phyloP scores from a whole-genome alignment of 2,329 filamentous ascomycete genomes.

The Xylaria sp. region DNA sequence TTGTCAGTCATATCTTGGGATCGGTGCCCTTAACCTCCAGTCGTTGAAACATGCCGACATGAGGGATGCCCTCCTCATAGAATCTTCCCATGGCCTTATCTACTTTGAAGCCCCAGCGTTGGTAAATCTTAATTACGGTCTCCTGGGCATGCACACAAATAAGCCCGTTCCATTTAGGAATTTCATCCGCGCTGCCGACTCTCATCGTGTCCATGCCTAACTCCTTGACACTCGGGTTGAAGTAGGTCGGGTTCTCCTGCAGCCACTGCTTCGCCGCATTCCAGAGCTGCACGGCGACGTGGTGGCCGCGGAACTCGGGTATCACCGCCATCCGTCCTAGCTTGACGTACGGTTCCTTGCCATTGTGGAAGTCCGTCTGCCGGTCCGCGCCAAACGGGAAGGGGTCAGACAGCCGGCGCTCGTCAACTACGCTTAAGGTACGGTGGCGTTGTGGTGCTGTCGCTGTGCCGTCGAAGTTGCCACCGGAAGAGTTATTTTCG shows the following conservation, averaged over 20 bases:
- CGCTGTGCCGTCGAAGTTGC: conserved; percentile 1
- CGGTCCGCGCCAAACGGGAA: conserved; percentile 52
- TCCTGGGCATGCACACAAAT: conserved; percentile 84
- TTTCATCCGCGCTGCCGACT: conserved; percentile 51
- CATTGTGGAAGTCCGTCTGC: conserved; percentile 65
- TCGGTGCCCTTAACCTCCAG: conserved; percentile 50
- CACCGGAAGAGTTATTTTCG: background rate
- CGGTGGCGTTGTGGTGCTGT: background rate
- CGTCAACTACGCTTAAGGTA: conserved; percentile 35
- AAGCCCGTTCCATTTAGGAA: conserved; percentile 77
- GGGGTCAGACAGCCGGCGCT: conserved; percentile 40
- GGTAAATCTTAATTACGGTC: conserved; percentile 72
- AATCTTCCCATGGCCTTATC: conserved; percentile 81
- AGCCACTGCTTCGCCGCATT: conserved; percentile 76
- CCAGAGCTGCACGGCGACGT: conserved; percentile 73
- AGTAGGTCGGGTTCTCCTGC: conserved; percentile 65
- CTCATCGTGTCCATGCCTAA: conserved; percentile 57
- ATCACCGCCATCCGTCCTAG: conserved; percentile 81
- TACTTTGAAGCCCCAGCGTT: conserved; percentile 74
- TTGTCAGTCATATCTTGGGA: conserved; percentile 33
- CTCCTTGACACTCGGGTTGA: conserved; percentile 60
- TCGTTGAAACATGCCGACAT: conserved; percentile 82
- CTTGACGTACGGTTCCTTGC: conserved; percentile 81
- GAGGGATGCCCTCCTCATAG: conserved; percentile 84
- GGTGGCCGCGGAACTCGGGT: conserved; percentile 70